Conservation (phyloP, 306 rosid species). For the Vigna reflexopilosa region DNA sequence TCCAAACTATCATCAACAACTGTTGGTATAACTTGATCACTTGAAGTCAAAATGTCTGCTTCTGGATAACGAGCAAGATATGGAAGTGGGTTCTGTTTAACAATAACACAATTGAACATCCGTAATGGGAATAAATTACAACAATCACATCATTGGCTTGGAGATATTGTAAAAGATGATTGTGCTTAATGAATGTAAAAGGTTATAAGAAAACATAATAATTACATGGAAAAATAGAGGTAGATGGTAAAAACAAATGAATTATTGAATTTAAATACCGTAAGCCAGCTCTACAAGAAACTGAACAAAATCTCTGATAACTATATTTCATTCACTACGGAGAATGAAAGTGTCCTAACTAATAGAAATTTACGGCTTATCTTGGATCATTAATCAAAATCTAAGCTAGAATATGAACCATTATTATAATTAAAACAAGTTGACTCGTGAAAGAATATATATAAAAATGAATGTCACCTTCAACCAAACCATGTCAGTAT, state of each 20-base stretch:
- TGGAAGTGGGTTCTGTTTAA: constrained; percentile 93
- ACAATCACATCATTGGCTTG: constrained; percentile 26
- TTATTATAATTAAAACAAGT: constrained; percentile 18
- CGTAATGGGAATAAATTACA: constrained; percentile 37
- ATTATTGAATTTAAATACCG: constrained; percentile 6
- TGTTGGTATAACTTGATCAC: constrained; percentile 90
- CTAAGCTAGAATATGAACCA: constrained; percentile 20
- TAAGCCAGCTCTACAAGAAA: constrained; percentile 23
- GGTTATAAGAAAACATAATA: constrained; percentile 17
- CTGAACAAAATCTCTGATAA: constrained; percentile 13
- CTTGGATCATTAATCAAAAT: constrained; percentile 23
- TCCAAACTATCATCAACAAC: constrained; percentile 90
- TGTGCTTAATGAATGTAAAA: background rate
- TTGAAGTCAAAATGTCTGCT: constrained; percentile 94
- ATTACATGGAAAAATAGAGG: background rate
- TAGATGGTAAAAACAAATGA: constrained; percentile 14
- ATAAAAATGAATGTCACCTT: constrained; percentile 61
- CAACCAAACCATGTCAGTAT: constrained; percentile 96
- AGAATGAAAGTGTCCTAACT: constrained; percentile 22
- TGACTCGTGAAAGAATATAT: background rate
- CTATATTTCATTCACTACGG: constrained; percentile 4
- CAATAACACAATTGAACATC: constrained; percentile 42
- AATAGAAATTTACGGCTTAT: constrained; percentile 19
- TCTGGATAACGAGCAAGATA: constrained; percentile 88
- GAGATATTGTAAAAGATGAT: constrained; percentile 21